Evolutionary conservation across 2,329 filamentous ascomycete genomes (phyloP).

Genomic region (Penicillium crustosum): DNA sequence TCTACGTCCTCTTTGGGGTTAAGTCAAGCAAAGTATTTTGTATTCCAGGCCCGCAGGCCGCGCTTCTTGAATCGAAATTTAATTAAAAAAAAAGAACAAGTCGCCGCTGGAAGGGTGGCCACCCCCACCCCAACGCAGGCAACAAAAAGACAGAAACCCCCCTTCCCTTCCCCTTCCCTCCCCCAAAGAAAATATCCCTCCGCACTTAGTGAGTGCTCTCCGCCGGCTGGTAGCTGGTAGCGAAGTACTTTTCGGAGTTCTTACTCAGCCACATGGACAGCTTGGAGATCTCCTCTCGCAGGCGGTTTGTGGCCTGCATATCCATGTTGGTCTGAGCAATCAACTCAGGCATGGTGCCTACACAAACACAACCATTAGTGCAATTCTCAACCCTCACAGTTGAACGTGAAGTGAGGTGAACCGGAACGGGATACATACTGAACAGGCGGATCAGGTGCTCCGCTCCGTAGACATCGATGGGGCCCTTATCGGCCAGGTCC

Average conservation of each 20-base stretch:
- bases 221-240: slow-evolving; percentile 45
- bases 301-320: slow-evolving; percentile 78
- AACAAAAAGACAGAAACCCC: background rate
- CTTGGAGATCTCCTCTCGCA: slow-evolving; percentile 84
- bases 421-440: slow-evolving; percentile 57
- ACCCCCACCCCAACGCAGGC: background rate
- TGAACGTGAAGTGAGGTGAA: background rate
- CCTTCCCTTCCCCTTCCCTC: background rate
- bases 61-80: background rate
- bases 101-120: background rate
- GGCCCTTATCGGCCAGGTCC: slow-evolving; percentile 66
- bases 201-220: slow-evolving; percentile 36
- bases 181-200: background rate
- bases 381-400: background rate
- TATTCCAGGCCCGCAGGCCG: background rate
- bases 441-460: slow-evolving; percentile 89
- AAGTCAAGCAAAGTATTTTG: background rate
- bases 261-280: slow-evolving; percentile 83
- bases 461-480: slow-evolving; percentile 83
- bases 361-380: background rate
- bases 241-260: slow-evolving; percentile 74
- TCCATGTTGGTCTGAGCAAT: slow-evolving; percentile 99
- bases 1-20: background rate
- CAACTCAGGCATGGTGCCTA: slow-evolving; percentile 87
- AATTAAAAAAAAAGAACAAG: background rate